Evolutionary conservation across 2,329 filamentous ascomycete genomes (phyloP).

Genomic region (Aspergillus pseudoterreus): DNA sequence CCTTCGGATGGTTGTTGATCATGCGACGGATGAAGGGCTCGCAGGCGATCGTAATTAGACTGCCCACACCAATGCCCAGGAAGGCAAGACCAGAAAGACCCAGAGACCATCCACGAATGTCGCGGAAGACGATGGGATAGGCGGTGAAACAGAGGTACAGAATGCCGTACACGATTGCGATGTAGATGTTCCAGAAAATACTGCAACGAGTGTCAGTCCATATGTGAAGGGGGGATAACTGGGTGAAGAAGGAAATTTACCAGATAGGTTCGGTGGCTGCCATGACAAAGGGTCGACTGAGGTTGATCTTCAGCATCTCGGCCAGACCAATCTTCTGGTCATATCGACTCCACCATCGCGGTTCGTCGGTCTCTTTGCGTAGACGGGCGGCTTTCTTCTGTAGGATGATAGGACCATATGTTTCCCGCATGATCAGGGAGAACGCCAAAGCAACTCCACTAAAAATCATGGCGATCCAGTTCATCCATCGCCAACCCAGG

Average conservation of each 20-base stretch:
- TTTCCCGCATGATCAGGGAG: constrained; percentile 64
- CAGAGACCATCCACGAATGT: constrained; percentile 71
- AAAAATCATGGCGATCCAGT: constrained; percentile 75
- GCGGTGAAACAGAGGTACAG: constrained; percentile 88
- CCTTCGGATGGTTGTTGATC: constrained; percentile 71
- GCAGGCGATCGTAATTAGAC: constrained; percentile 48
- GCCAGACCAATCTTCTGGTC: constrained; percentile 66
- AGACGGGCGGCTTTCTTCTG: constrained; percentile 61
- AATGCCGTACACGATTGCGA: constrained; percentile 77
- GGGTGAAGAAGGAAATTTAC: constrained; percentile 37
- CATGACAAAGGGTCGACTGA: constrained; percentile 74
- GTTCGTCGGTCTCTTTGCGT: constrained; percentile 66
- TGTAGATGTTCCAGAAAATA: constrained; percentile 70
- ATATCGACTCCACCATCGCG: constrained; percentile 74
- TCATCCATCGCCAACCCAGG: constrained; percentile 83
- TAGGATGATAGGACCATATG: constrained; percentile 69
- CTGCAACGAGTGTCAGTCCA: constrained; percentile 35
- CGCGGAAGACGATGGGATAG: constrained; percentile 78
- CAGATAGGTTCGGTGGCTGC: constrained; percentile 81
- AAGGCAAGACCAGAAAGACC: constrained; percentile 75
- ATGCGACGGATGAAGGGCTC: constrained; percentile 70
- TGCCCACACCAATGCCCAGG: constrained; percentile 63
- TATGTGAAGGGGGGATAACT: neutral
- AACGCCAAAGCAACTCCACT: constrained; percentile 59
- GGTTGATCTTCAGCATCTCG: constrained; percentile 67